Percentiles rank a stretch among this genome's conserved stretches.
These are phyloP conservation scores for Suhomyces pyralidae DNA, from an alignment of 805 yeast species.

Conservation along the genomic window DNA sequence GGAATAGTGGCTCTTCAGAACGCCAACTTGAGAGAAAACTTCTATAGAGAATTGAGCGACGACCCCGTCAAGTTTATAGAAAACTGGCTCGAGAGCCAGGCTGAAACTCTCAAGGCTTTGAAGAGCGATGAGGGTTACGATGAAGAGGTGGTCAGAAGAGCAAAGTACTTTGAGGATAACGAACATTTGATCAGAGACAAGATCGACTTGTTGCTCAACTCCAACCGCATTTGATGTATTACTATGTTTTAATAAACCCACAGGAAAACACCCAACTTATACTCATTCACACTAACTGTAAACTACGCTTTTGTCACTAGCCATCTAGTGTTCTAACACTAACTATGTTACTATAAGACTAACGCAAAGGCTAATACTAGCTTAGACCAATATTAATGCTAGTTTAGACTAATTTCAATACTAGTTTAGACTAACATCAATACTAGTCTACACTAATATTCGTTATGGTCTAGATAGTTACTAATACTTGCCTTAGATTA, in stretches of 20 bases:
- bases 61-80: conserved; percentile 77
- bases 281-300: too few species aligned
- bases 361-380: too few species aligned
- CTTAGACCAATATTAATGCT: too few species aligned
- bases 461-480: too few species aligned
- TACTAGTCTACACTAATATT: too few species aligned
- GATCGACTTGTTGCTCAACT: conserved; percentile 67
- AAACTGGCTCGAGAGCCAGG: conserved; percentile 73
- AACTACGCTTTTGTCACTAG: too few species aligned
- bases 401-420: too few species aligned
- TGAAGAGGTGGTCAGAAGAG: conserved; percentile 83
- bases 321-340: too few species aligned
- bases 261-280: too few species aligned
- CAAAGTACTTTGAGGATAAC: conserved; percentile 76
- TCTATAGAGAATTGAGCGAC: conserved; percentile 68
- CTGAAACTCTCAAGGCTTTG: conserved; percentile 79
- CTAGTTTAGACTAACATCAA: too few species aligned
- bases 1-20: conserved; percentile 54
- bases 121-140: conserved; percentile 87
- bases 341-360: too few species aligned
- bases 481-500: too few species aligned
- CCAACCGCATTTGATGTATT: conserved; percentile 39
- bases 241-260: conserved; percentile 1
- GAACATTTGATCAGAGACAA: conserved; percentile 66
- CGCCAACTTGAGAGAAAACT: conserved; percentile 66